Conservation (phyloP, 805 yeast genomes). For the Teunomyces aglyptinius region DNA sequence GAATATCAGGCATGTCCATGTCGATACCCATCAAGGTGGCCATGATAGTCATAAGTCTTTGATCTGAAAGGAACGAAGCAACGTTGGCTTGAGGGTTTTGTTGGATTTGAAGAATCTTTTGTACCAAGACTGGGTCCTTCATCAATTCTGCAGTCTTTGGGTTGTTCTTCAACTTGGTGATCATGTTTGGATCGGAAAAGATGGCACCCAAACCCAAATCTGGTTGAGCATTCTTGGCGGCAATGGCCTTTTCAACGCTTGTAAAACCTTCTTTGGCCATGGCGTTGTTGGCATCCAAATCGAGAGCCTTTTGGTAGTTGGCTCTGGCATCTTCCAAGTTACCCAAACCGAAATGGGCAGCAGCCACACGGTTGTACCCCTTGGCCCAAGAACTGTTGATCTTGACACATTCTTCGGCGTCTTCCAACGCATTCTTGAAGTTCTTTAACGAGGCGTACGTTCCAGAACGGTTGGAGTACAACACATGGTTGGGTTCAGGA, state of each 20-base stretch:
- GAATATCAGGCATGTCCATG: conserved; percentile 43
- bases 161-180: conserved; percentile 70
- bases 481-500: conserved; percentile 81
- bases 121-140: conserved; percentile 83
- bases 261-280: conserved; percentile 83
- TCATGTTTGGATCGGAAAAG: conserved; percentile 76
- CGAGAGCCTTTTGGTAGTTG: conserved; percentile 75
- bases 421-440: conserved; percentile 71
- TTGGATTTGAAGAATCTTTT: conserved; percentile 60
- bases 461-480: conserved; percentile 93
- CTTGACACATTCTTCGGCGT: conserved; percentile 80
- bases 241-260: conserved; percentile 63
- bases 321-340: conserved; percentile 70
- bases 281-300: conserved; percentile 75
- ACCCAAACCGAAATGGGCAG: conserved; percentile 88
- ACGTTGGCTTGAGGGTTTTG: conserved; percentile 74
- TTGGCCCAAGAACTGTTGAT: conserved; percentile 91
- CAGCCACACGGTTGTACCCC: conserved; percentile 90
- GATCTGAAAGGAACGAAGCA: conserved; percentile 71
- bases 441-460: conserved; percentile 77
- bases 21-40: conserved; percentile 84
- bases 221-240: conserved; percentile 52
- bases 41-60: conserved; percentile 84
- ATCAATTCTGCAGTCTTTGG: conserved; percentile 86
- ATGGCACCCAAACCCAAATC: conserved; percentile 76